Evolutionary conservation across 169 alveolate genomes (phyloP).

Genomic region (Babesia sp.): DNA sequence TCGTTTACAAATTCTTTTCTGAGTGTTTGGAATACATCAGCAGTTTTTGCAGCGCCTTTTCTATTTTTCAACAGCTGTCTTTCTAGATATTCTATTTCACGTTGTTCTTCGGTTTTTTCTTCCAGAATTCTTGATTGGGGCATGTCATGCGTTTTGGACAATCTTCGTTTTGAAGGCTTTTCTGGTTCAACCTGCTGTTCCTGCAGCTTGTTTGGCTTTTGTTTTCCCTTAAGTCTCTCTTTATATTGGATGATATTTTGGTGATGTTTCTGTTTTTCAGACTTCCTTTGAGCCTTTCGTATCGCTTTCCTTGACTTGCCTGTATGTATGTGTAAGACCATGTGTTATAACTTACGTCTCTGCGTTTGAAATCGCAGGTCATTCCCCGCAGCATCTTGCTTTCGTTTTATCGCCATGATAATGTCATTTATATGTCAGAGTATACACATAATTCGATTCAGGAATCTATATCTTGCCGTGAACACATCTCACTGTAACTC

Average conservation of each 20-base stretch:
- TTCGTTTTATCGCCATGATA: not conserved
- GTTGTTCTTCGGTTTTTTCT: slow-evolving; percentile 41
- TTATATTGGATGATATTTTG: slow-evolving; percentile 65
- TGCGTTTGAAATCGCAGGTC: slow-evolving; percentile 22
- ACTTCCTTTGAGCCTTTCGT: slow-evolving; percentile 67
- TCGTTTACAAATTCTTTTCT: slow-evolving; percentile 61
- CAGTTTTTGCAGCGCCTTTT: slow-evolving; percentile 36
- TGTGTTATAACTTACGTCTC: not conserved
- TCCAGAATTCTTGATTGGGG: no score
- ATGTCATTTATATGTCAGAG: not conserved
- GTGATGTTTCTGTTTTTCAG: slow-evolving; percentile 58
- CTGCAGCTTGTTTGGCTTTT: not conserved
- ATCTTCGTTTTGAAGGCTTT: slow-evolving; percentile 6
- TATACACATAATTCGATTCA: not conserved
- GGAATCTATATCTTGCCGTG: not conserved
- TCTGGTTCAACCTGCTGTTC: not conserved
- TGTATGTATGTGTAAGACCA: not conserved
- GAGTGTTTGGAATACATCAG: slow-evolving; percentile 46
- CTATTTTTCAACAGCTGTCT: slow-evolving; percentile 34
- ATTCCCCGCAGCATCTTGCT: not conserved
- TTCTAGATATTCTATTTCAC: slow-evolving; percentile 56
- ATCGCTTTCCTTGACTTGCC: slow-evolving; percentile 41
- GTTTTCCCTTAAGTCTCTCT: slow-evolving; percentile 22
- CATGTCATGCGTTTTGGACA: not conserved
- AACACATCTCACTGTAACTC: no score